Percentiles rank a stretch among this genome's conserved stretches.
These are phyloP conservation scores for Meripilus lineatus DNA, from an alignment of 1,284 basidiomycete species.

Conservation along the genomic window DNA sequence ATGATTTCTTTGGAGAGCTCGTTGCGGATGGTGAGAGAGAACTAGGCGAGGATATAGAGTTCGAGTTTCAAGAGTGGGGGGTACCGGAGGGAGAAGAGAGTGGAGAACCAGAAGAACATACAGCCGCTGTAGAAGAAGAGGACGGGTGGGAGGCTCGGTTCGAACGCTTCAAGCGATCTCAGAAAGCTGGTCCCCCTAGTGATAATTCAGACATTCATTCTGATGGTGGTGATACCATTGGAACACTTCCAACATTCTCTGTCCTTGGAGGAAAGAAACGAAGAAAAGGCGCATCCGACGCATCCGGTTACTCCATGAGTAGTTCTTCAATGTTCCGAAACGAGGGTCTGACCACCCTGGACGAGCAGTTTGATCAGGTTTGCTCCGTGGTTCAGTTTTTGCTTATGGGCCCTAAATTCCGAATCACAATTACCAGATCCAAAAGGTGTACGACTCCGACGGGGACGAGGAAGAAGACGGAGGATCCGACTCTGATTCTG, in stretches of 20 bases:
- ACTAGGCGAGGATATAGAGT: slow-evolving; percentile 50
- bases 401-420: no score
- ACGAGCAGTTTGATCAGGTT: slow-evolving; percentile 93
- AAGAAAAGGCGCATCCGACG: slow-evolving; percentile 75
- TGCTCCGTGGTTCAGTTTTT: slow-evolving; percentile 17
- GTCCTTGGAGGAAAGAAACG: slow-evolving; percentile 76
- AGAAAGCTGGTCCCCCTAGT: slow-evolving; percentile 29
- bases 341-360: slow-evolving; percentile 81
- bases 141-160: slow-evolving; percentile 73
- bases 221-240: slow-evolving; percentile 81
- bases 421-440: slow-evolving; percentile 41
- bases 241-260: slow-evolving; percentile 63
- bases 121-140: slow-evolving; percentile 13
- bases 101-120: slow-evolving; percentile 8
- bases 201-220: slow-evolving; percentile 51
- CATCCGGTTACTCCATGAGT: slow-evolving; percentile 94
- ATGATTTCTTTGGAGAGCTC: slow-evolving; percentile 71
- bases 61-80: slow-evolving; percentile 69
- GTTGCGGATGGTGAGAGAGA: slow-evolving; percentile 70
- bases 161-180: slow-evolving; percentile 67
- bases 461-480: slow-evolving; percentile 44
- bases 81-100: slow-evolving; percentile 20
- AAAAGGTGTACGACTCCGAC: slow-evolving; percentile 73
- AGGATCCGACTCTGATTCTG: slow-evolving; percentile 51
- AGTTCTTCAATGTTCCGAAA: slow-evolving; percentile 95